Percentiles rank a stretch among this genome's conserved stretches.
These are phyloP conservation scores for Pythium plurisporium DNA, from an alignment of 352 stramenopile species.

Conservation along the genomic window DNA sequence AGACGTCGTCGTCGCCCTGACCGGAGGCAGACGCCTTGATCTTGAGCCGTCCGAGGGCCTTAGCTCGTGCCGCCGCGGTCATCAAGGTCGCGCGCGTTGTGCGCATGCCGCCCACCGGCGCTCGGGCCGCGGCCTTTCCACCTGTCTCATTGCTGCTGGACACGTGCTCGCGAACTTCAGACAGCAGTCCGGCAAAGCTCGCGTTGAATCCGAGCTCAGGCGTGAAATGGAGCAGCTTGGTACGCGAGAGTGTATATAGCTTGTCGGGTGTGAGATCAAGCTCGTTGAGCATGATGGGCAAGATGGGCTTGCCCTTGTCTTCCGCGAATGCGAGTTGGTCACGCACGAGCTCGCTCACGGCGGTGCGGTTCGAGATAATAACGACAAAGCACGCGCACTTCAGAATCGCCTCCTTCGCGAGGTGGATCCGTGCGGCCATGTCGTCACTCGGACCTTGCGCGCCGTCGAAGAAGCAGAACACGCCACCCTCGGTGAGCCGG, in stretches of 20 bases:
- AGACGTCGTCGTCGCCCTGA: not conserved
- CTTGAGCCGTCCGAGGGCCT: conserved; percentile 19
- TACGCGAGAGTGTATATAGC: conserved; percentile 69
- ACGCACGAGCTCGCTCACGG: conserved; percentile 67
- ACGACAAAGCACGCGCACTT: conserved; percentile 73
- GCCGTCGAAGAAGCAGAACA: conserved; percentile 55
- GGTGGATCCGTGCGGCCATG: conserved; percentile 60
- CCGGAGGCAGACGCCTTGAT: conserved; percentile 10
- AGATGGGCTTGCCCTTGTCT: conserved; percentile 65
- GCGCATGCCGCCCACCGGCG: not conserved
- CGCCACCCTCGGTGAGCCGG: conserved; percentile 42
- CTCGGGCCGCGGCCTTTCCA: not conserved
- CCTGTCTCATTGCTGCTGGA: not conserved
- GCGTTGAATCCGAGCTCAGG: conserved; percentile 76
- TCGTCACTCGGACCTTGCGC: conserved; percentile 34
- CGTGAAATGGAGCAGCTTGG: conserved; percentile 73
- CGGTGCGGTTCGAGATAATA: conserved; percentile 60
- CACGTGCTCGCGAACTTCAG: conserved; percentile 43
- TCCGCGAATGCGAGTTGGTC: conserved; percentile 80
- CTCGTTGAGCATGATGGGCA: conserved; percentile 75
- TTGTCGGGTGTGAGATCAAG: conserved; percentile 70
- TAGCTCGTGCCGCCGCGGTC: conserved; percentile 9
- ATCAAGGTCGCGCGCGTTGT: conserved; percentile 18
- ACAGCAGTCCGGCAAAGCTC: conserved; percentile 55
- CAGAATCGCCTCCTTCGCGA: conserved; percentile 74